These are phyloP conservation scores for Pseudocercospora pini-densiflorae DNA, from an alignment of 2,329 filamentous ascomycete genomes.

Conservation along the genomic window DNA sequence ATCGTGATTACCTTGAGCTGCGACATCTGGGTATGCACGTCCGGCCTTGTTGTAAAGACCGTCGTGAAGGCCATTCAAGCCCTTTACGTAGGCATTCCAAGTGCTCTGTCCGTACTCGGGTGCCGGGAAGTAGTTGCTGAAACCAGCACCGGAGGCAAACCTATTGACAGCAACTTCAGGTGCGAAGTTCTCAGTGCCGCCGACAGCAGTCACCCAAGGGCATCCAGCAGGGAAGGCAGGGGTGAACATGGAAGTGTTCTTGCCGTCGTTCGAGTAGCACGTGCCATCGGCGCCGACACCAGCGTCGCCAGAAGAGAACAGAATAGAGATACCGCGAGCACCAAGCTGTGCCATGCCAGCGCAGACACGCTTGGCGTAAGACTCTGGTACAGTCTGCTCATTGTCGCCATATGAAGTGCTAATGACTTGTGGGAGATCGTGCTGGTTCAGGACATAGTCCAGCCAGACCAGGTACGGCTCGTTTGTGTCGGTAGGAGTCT, in stretches of 20 bases:
- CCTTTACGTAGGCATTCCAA: constrained; percentile 47
- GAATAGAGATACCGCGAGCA: constrained; percentile 65
- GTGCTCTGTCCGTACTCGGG: constrained; percentile 51
- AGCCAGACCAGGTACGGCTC: constrained; percentile 71
- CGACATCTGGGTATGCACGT: constrained; percentile 52
- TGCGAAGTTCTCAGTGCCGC: constrained; percentile 47
- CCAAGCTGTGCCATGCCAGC: constrained; percentile 65
- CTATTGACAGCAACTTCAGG: constrained; percentile 58
- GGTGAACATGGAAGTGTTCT: constrained; percentile 48
- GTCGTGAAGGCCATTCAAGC: constrained; percentile 45
- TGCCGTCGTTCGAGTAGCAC: constrained; percentile 52
- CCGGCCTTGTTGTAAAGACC: constrained; percentile 52
- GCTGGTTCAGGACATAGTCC: constrained; percentile 60
- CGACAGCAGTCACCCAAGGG: constrained; percentile 51
- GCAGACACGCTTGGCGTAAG: constrained; percentile 61
- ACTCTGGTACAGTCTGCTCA: constrained; percentile 65
- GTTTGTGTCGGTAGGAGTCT: constrained; percentile 59
- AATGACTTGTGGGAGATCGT: constrained; percentile 64
- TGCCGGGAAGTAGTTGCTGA: constrained; percentile 50
- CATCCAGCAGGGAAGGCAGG: constrained; percentile 50
- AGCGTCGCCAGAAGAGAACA: constrained; percentile 67
- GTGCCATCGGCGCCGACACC: constrained; percentile 57
- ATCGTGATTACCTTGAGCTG: constrained; percentile 46
- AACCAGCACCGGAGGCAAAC: constrained; percentile 55
- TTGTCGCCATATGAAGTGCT: constrained; percentile 69